phyloP scores from a whole-genome alignment of 805 yeast genomes.

The Saccharomycopsis synnaedendra region DNA sequence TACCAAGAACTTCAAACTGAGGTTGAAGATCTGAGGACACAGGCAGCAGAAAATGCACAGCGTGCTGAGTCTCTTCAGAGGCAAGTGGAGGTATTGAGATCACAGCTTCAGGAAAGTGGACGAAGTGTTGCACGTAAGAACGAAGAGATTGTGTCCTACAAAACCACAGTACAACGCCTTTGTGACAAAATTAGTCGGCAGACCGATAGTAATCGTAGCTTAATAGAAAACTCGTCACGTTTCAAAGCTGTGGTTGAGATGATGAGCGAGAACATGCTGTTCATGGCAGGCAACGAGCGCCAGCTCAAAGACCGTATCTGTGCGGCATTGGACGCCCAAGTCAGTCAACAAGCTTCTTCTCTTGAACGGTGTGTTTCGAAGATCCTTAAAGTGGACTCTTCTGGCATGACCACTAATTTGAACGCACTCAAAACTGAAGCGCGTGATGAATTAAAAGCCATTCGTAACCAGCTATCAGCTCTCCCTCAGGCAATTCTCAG shows the following conservation, averaged over 20 bases:
- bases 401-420: no score
- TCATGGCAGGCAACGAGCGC: conserved; percentile 19
- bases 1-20: conserved; percentile 41
- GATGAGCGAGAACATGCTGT: conserved; percentile 21
- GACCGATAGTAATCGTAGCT: conserved; percentile 22
- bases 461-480: no score
- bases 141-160: conserved; percentile 18
- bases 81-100: conserved; percentile 24
- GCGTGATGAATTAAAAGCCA: no score
- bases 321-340: no score
- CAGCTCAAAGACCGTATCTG: conserved; percentile 14
- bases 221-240: conserved; percentile 24
- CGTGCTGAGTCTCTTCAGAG: conserved; percentile 28
- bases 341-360: no score
- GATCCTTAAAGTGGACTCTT: no score
- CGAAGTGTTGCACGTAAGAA: conserved; percentile 14
- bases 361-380: no score
- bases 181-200: conserved; percentile 23
- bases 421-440: no score
- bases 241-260: conserved; percentile 23
- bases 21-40: conserved; percentile 37
- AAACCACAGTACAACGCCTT: conserved; percentile 20
- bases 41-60: conserved; percentile 35
- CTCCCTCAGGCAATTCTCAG: no score
- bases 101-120: conserved; percentile 18